A percentile compares a stretch with the other conserved stretches of the same genome.
Evolutionary conservation across 176 grass and related monocot genomes (phyloP).

Genomic region (Echinochloa phyllopogon): DNA sequence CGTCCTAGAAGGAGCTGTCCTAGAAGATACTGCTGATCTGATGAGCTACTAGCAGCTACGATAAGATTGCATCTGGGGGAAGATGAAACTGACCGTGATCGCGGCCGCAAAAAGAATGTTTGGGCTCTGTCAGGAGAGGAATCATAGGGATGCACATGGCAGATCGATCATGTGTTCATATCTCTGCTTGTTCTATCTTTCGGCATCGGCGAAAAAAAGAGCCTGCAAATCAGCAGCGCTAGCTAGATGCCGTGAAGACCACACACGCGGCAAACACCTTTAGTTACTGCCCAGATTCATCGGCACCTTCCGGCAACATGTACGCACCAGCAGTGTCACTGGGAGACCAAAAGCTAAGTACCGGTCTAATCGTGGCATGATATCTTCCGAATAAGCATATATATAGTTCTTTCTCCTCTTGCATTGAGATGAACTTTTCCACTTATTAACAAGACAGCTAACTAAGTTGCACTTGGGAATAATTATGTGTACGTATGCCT

Average conservation of each 20-base stretch:
- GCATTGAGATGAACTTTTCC: background rate
- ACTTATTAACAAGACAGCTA: background rate
- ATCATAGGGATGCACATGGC: conserved; percentile 57
- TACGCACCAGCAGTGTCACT: background rate
- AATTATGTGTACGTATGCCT: background rate
- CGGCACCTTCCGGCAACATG: background rate
- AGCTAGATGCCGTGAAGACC: conserved; percentile 32
- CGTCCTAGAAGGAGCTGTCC: conserved; percentile 43
- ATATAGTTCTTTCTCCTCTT: background rate
- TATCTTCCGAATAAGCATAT: conserved; percentile 13
- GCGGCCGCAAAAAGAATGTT: conserved; percentile 60
- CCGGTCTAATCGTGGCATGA: conserved; percentile 22
- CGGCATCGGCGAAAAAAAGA: conserved; percentile 25
- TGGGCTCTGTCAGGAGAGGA: conserved; percentile 44
- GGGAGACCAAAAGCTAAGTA: background rate
- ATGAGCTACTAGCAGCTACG: conserved; percentile 35
- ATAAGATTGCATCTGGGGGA: conserved; percentile 55
- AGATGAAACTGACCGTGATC: background rate
- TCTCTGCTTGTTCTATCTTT: conserved; percentile 37
- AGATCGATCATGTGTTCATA: conserved; percentile 46
- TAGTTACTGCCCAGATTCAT: background rate
- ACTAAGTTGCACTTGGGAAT: background rate
- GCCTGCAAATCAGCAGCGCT: conserved; percentile 24
- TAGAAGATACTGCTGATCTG: conserved; percentile 33
- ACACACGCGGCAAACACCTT: background rate